phyloP scores from a whole-genome alignment of 805 yeast genomes.

The Candida manassasensis region DNA sequence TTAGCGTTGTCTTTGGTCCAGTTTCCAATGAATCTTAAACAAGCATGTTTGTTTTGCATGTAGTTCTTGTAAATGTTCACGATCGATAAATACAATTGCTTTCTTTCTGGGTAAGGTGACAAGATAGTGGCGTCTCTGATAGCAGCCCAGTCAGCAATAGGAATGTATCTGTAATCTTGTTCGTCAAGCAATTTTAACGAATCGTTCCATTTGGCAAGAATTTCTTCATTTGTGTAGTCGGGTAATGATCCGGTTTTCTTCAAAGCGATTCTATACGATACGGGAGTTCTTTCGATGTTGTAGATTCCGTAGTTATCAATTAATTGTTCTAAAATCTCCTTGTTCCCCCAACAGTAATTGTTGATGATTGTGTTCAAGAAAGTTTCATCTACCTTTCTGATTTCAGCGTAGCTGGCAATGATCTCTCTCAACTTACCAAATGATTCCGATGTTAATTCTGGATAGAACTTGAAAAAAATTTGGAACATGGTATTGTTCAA shows the following conservation, averaged over 20 bases:
- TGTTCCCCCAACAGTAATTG: constrained; percentile 63
- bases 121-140: constrained; percentile 69
- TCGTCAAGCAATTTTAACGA: constrained; percentile 45
- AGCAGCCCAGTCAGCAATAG: constrained; percentile 83
- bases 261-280: constrained; percentile 65
- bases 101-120: constrained; percentile 41
- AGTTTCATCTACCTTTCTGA: constrained; percentile 69
- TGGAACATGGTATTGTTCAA: constrained; percentile 65
- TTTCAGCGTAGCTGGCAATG: constrained; percentile 50
- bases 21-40: constrained; percentile 23
- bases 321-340: constrained; percentile 59
- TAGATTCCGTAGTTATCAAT: constrained; percentile 55
- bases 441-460: constrained; percentile 49
- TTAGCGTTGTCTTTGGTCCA: constrained; percentile 28
- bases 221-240: constrained; percentile 45
- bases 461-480: constrained; percentile 59
- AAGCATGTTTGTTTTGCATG: constrained; percentile 34
- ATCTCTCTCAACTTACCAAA: constrained; percentile 52
- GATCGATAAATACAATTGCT: constrained; percentile 49
- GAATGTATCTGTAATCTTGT: constrained; percentile 57
- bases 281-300: constrained; percentile 57
- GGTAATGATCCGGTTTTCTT: constrained; percentile 68
- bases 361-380: constrained; percentile 73
- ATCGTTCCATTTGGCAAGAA: constrained; percentile 54
- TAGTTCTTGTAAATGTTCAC: constrained; percentile 44